Conservation (phyloP, 1,139 yeast genomes). For the Sugiyamaella paludigena region DNA sequence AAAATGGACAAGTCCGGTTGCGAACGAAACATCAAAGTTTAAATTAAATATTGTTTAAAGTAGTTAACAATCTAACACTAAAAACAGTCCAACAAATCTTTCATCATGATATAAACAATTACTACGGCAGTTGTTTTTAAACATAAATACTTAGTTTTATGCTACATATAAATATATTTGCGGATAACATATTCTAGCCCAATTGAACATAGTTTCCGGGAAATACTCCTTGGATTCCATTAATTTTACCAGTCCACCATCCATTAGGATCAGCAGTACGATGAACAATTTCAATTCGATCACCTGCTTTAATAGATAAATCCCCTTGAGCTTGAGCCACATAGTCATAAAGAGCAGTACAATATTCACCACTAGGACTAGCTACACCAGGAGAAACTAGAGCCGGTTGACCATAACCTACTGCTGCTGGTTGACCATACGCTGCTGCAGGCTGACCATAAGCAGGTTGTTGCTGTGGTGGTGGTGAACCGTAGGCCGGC, state of each 20-base stretch:
- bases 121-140: too few relatives aligned
- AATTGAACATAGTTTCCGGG: constrained; percentile 94
- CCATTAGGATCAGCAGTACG: constrained; percentile 83
- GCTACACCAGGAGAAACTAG: constrained; percentile 38
- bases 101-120: too few relatives aligned
- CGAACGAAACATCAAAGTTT: too few relatives aligned
- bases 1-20: too few relatives aligned
- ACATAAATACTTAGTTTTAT: neutral
- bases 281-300: constrained; percentile 76
- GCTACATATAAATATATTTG: too few relatives aligned
- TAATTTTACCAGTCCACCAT: constrained; percentile 96
- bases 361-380: constrained; percentile 48
- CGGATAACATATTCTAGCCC: constrained; percentile 20
- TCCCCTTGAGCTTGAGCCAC: constrained; percentile 88
- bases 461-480: constrained; percentile 15
- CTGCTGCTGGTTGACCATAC: constrained; percentile 30
- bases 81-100: too few relatives aligned
- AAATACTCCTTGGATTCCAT: constrained; percentile 86
- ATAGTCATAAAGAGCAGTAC: constrained; percentile 76
- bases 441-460: constrained; percentile 33
- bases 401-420: constrained; percentile 22
- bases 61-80: too few relatives aligned
- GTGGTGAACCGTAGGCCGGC: constrained; percentile 34
- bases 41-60: too few relatives aligned
- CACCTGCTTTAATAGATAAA: constrained; percentile 81